phyloP scores from a whole-genome alignment of 306 rosid genomes.

The Pachyrhizus erosus region DNA sequence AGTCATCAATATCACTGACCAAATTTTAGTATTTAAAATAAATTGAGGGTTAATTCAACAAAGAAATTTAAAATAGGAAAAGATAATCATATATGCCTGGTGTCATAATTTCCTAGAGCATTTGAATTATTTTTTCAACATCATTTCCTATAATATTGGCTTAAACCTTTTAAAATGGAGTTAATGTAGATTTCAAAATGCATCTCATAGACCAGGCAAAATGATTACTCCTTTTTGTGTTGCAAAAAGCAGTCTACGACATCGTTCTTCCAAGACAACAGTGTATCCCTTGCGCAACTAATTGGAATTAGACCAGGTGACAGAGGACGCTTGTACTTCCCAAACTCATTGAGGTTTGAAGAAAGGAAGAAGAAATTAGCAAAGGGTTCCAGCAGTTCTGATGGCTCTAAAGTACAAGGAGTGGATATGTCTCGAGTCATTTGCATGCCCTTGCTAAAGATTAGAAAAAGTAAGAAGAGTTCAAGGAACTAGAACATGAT shows the following conservation, averaged over 20 bases:
- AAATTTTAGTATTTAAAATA: not conserved
- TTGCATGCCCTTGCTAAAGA: conserved; percentile 63
- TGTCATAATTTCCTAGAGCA: no score
- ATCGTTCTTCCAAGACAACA: conserved; percentile 81
- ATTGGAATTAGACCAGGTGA: conserved; percentile 64
- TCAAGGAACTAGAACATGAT: conserved; percentile 45
- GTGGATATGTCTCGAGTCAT: conserved; percentile 48
- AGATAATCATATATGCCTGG: no score
- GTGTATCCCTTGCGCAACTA: conserved; percentile 76
- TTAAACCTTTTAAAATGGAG: no score
- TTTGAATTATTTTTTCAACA: no score
- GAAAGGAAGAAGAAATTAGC: conserved; percentile 43
- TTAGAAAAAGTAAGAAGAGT: conserved; percentile 53
- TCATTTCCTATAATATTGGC: no score
- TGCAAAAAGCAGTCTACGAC: conserved; percentile 69
- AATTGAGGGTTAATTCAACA: no score
- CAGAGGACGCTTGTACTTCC: conserved; percentile 53
- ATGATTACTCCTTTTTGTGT: conserved; percentile 12
- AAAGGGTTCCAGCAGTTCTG: conserved; percentile 38
- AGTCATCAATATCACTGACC: not conserved
- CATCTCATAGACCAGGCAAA: no score
- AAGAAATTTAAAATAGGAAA: no score
- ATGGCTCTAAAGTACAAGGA: conserved; percentile 44
- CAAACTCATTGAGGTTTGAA: conserved; percentile 48
- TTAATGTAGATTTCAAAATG: no score